phyloP scores from a whole-genome alignment of 2,329 filamentous ascomycete species.

The Aspergillus felis region DNA sequence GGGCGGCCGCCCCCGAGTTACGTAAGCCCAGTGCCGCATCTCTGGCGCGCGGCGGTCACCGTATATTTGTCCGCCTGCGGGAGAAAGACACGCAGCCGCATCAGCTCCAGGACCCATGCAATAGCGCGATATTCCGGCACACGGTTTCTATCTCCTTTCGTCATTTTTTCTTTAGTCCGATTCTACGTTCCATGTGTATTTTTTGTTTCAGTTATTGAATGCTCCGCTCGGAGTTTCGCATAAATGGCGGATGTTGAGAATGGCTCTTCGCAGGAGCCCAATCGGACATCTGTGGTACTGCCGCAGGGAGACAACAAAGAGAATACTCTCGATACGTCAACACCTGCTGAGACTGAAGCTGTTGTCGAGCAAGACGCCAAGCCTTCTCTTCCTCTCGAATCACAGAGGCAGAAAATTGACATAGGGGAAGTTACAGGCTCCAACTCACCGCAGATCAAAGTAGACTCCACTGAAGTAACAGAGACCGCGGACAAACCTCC shows the following conservation, averaged over 20 bases:
- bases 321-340: constrained; percentile 24
- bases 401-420: constrained; percentile 28
- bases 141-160: constrained; percentile 4
- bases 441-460: constrained; percentile 2
- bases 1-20: constrained; percentile 9
- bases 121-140: not conserved
- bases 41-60: constrained; percentile 15
- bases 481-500: constrained; percentile 21
- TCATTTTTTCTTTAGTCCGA: constrained; percentile 17
- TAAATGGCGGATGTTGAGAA: constrained; percentile 42
- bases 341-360: constrained; percentile 22
- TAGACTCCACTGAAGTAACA: constrained; percentile 15
- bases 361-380: constrained; percentile 27
- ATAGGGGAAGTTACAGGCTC: constrained; percentile 14
- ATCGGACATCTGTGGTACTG: constrained; percentile 22
- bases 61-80: constrained; percentile 21
- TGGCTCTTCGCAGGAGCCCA: constrained; percentile 29
- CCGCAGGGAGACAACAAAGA: constrained; percentile 28
- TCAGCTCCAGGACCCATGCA: constrained; percentile 9
- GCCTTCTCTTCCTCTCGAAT: constrained; percentile 24
- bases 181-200: constrained; percentile 27
- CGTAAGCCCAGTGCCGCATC: constrained; percentile 17
- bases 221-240: constrained; percentile 34
- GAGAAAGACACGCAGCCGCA: constrained; percentile 28
- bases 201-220: constrained; percentile 20